These are phyloP conservation scores for Hemisphaericaspora nanyangensis DNA, from an alignment of 805 yeast genomes.

Conservation along the genomic window DNA sequence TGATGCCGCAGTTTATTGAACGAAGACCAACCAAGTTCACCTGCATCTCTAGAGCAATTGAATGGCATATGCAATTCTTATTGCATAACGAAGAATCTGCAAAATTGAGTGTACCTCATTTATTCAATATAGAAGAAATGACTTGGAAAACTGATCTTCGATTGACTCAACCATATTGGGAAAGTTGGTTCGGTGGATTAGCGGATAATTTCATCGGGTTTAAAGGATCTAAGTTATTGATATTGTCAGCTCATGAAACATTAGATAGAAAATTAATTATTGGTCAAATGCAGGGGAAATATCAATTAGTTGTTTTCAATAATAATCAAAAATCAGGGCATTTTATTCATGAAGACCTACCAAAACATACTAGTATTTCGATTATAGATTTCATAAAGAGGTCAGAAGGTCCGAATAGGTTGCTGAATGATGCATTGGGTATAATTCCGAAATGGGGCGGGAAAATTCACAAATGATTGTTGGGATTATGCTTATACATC, in stretches of 20 bases:
- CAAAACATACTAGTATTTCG: constrained; percentile 60
- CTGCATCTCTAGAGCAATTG: constrained; percentile 56
- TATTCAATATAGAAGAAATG: constrained; percentile 33
- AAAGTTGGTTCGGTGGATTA: constrained; percentile 72
- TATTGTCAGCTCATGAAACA: constrained; percentile 86
- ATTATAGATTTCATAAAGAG: constrained; percentile 47
- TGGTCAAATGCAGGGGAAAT: constrained; percentile 98
- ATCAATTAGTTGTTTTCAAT: constrained; percentile 76
- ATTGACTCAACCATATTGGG: constrained; percentile 69
- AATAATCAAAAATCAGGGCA: constrained; percentile 66
- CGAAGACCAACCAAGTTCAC: constrained; percentile 62
- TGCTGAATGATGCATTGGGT: constrained; percentile 26
- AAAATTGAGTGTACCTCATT: constrained; percentile 68
- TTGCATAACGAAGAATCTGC: constrained; percentile 64
- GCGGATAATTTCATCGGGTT: constrained; percentile 47
- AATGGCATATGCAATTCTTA: constrained; percentile 69
- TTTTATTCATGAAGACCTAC: constrained; percentile 91
- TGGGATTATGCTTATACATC: not conserved
- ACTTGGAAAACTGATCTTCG: constrained; percentile 66
- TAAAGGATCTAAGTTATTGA: constrained; percentile 57
- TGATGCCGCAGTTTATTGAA: constrained; percentile 64
- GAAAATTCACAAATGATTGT: constrained; percentile 16
- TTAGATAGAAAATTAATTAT: constrained; percentile 81
- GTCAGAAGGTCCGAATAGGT: constrained; percentile 33
- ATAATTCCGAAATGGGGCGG: constrained; percentile 38